Conservation (phyloP, 1,284 basidiomycete genomes). For the Ustilago crameri region DNA sequence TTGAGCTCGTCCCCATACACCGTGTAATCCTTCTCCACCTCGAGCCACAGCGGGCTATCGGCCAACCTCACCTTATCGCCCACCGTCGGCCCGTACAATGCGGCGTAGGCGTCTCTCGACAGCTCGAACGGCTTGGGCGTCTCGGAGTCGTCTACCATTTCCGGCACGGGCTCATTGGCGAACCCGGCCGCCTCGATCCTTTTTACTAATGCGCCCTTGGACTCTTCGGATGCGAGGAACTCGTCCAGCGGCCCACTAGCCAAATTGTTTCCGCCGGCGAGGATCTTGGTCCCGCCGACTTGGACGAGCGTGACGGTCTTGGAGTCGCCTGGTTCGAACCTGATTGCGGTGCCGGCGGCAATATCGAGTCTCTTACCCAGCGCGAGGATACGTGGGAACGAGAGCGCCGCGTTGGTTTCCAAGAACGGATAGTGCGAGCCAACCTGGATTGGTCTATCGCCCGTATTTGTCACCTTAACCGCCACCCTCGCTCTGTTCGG, state of each 20-base stretch:
- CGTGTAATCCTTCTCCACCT: conserved; percentile 88
- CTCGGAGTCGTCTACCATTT: conserved; percentile 14
- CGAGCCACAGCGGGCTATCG: conserved; percentile 90
- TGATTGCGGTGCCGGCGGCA: conserved; percentile 89
- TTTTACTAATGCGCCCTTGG: conserved; percentile 21
- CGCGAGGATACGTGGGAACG: conserved; percentile 83
- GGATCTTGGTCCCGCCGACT: conserved; percentile 78
- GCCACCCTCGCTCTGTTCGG: conserved; percentile 76
- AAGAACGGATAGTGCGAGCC: conserved; percentile 80
- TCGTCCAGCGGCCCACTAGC: conserved; percentile 45
- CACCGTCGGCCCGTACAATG: conserved; percentile 80
- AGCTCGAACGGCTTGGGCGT: conserved; percentile 45
- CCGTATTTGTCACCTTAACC: conserved; percentile 87
- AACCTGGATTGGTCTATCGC: conserved; percentile 89
- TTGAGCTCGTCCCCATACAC: conserved; percentile 90
- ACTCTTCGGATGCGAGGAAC: conserved; percentile 21
- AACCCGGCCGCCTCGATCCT: conserved; percentile 50
- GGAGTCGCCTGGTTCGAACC: conserved; percentile 92
- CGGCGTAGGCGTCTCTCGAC: conserved; percentile 57
- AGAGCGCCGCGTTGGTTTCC: conserved; percentile 84
- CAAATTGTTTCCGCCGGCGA: conserved; percentile 79
- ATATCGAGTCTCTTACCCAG: conserved; percentile 91
- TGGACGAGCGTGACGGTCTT: conserved; percentile 85
- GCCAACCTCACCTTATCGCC: conserved; percentile 89
- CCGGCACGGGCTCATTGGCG: conserved; percentile 38